phyloP scores from a whole-genome alignment of 2,329 filamentous ascomycete genomes.

The Penicillium concentricum region DNA sequence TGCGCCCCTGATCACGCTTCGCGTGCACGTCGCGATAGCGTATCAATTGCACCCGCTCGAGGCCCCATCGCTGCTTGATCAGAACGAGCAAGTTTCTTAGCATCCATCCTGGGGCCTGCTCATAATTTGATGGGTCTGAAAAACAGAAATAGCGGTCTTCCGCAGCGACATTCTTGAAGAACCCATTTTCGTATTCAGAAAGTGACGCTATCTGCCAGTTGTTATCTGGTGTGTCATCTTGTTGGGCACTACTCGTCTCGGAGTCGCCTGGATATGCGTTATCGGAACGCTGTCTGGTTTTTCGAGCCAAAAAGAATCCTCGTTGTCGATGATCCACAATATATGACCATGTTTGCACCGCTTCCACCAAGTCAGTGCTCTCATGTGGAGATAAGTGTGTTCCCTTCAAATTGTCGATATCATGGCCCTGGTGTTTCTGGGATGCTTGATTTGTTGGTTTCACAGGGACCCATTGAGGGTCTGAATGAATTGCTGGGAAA shows the following conservation, averaged over 20 bases:
- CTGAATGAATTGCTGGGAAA: constrained; percentile 88
- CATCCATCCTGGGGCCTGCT: constrained; percentile 86
- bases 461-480: constrained; percentile 73
- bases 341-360: constrained; percentile 84
- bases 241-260: not conserved
- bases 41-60: constrained; percentile 76
- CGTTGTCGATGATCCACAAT: constrained; percentile 78
- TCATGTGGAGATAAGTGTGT: constrained; percentile 63
- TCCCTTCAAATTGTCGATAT: constrained; percentile 20
- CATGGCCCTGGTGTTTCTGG: constrained; percentile 20
- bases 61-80: constrained; percentile 75
- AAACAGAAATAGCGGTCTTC: constrained; percentile 82
- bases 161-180: constrained; percentile 72
- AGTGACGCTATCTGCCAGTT: constrained; percentile 75
- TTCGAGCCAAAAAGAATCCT: constrained; percentile 92
- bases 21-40: constrained; percentile 85
- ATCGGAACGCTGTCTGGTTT: constrained; percentile 14
- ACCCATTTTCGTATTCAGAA: constrained; percentile 77
- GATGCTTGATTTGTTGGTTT: constrained; percentile 19
- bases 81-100: constrained; percentile 84
- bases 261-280: not conserved
- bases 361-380: constrained; percentile 75
- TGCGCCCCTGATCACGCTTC: constrained; percentile 75
- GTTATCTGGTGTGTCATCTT: not conserved
- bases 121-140: constrained; percentile 88